These are phyloP conservation scores for Dactylellina haptotyla DNA, from an alignment of 2,329 filamentous ascomycete species.

Conservation along the genomic window DNA sequence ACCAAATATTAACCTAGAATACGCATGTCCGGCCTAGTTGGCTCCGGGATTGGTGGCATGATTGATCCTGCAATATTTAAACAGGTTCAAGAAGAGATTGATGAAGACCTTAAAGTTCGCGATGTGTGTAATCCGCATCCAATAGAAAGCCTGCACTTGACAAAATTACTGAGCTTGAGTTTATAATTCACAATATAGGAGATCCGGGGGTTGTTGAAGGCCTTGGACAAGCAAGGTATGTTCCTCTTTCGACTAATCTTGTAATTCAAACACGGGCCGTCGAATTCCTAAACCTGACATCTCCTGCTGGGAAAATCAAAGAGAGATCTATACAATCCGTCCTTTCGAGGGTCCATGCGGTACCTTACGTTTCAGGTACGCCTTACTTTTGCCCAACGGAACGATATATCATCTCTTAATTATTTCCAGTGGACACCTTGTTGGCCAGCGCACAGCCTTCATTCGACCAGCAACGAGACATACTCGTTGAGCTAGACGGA, in stretches of 20 bases:
- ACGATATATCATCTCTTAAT: constrained; percentile 2
- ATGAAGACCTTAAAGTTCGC: constrained; percentile 82
- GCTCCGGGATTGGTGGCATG: constrained; percentile 2
- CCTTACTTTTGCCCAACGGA: constrained; percentile 44
- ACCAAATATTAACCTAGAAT: neutral
- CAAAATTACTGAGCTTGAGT: neutral
- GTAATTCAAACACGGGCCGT: neutral
- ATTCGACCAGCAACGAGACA: constrained; percentile 77
- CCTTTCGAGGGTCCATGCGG: constrained; percentile 89
- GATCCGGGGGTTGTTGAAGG: constrained; percentile 81
- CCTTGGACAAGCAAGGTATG: constrained; percentile 78
- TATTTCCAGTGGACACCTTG: constrained; percentile 71
- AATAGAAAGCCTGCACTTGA: constrained; percentile 27
- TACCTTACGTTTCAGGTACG: constrained; percentile 73
- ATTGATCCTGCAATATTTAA: constrained; percentile 84
- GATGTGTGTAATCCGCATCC: constrained; percentile 67
- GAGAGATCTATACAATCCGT: constrained; percentile 82
- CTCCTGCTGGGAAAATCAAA: constrained; percentile 56
- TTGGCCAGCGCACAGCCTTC: constrained; percentile 75
- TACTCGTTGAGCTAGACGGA: constrained; percentile 74
- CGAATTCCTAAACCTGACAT: neutral
- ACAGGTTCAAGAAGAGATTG: constrained; percentile 85
- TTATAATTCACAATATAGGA: constrained; percentile 64
- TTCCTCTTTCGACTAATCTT: neutral
- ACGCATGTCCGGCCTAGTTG: neutral